phyloP scores from a whole-genome alignment of 805 yeast species.

The Ogataea trehalophila region DNA sequence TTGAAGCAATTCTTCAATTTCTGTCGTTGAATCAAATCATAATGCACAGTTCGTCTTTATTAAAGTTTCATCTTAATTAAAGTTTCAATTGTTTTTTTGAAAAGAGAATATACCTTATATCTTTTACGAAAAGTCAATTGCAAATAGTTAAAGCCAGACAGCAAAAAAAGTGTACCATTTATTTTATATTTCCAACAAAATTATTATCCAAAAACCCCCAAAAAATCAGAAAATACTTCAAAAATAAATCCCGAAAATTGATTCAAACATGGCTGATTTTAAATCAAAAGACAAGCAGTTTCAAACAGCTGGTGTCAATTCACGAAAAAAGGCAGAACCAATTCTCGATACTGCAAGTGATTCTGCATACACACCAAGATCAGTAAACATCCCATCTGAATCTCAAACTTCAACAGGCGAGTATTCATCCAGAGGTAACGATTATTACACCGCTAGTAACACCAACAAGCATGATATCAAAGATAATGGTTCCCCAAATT shows the following conservation, averaged over 20 bases:
- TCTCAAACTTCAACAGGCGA: not conserved
- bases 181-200: too few species aligned
- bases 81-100: too few species aligned
- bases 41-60: too few species aligned
- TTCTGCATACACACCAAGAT: not conserved
- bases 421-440: too few species aligned
- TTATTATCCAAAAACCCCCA: not conserved
- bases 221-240: not conserved
- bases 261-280: slow-evolving; percentile 6
- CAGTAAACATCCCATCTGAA: not conserved
- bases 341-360: not conserved
- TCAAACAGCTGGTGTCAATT: not conserved
- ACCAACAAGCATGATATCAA: not conserved
- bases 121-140: too few species aligned
- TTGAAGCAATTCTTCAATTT: too few species aligned
- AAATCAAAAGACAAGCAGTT: slow-evolving; percentile 1
- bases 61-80: too few species aligned
- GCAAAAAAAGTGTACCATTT: too few species aligned
- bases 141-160: too few species aligned
- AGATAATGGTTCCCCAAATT: slow-evolving; percentile 13
- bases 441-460: too few species aligned
- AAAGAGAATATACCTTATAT: too few species aligned
- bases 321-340: not conserved
- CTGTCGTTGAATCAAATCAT: too few species aligned
- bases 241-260: not conserved